These are phyloP conservation scores for Cyberlindnera veronae DNA, from an alignment of 805 yeast species.

Conservation along the genomic window DNA sequence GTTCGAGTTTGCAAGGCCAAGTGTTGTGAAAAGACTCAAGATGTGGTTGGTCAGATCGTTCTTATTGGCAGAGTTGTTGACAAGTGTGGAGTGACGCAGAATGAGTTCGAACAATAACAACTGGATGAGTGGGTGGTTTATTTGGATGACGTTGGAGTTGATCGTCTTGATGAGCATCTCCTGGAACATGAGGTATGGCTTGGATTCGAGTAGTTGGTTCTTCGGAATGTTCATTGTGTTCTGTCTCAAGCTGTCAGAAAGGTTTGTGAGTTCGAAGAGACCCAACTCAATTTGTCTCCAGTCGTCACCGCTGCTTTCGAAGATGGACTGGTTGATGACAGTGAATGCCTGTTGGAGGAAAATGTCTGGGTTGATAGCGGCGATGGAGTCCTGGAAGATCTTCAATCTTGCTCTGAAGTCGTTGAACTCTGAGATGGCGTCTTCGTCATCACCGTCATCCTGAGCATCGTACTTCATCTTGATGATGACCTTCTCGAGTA, in stretches of 20 bases:
- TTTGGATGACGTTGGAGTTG: conserved; percentile 41
- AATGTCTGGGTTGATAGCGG: conserved; percentile 54
- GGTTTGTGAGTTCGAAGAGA: conserved; percentile 71
- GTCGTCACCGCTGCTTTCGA: conserved; percentile 34
- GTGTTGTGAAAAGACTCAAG: conserved; percentile 73
- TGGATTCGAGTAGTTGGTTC: conserved; percentile 58
- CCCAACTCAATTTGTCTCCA: conserved; percentile 91
- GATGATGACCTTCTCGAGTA: conserved; percentile 65
- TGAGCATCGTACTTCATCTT: conserved; percentile 81
- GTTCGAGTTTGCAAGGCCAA: conserved; percentile 74
- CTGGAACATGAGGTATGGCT: conserved; percentile 60
- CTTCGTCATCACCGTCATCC: conserved; percentile 71
- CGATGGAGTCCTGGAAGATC: conserved; percentile 80
- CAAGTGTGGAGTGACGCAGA: conserved; percentile 70
- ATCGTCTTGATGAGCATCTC: conserved; percentile 54
- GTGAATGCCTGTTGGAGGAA: conserved; percentile 56
- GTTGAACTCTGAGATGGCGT: conserved; percentile 69
- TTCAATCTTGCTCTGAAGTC: conserved; percentile 76
- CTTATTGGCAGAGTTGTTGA: conserved; percentile 44
- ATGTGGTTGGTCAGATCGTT: conserved; percentile 55
- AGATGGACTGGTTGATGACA: conserved; percentile 52
- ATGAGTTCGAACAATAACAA: conserved; percentile 79
- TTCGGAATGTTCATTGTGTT: conserved; percentile 72
- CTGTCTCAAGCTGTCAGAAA: conserved; percentile 75
- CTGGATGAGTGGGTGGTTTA: conserved; percentile 81